Percentiles rank a stretch among this genome's conserved stretches.
phyloP scores from a whole-genome alignment of 495 filamentous ascomycete genomes.

The Penicillium manginii region DNA sequence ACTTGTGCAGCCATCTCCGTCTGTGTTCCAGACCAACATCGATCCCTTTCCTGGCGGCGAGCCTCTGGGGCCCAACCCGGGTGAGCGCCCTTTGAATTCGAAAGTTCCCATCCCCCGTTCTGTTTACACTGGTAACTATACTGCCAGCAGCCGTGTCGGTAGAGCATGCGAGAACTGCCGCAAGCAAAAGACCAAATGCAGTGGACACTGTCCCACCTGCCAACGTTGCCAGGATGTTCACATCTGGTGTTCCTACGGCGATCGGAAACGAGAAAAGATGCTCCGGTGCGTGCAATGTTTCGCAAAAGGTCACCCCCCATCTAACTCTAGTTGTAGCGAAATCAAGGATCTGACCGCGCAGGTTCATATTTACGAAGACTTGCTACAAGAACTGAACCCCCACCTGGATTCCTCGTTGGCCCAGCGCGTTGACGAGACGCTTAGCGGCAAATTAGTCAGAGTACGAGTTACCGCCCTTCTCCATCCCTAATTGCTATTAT shows the following conservation, averaged over 20 bases:
- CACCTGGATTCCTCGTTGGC: constrained; percentile 36
- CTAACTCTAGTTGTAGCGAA: constrained; percentile 36
- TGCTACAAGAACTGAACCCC: constrained; percentile 42
- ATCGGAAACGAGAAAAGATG: constrained; percentile 62
- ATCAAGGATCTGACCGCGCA: constrained; percentile 44
- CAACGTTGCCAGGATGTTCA: constrained; percentile 59
- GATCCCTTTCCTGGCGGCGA: constrained; percentile 25
- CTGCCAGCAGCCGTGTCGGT: constrained; percentile 45
- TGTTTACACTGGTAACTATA: constrained; percentile 28
- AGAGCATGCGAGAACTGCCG: constrained; percentile 75
- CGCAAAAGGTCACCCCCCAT: constrained; percentile 1
- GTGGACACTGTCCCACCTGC: constrained; percentile 59
- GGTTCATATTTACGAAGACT: constrained; percentile 36
- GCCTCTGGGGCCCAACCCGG: constrained; percentile 13
- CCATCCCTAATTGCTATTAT: too few species aligned
- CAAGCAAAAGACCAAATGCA: constrained; percentile 69
- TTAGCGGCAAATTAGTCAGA: constrained; percentile 26
- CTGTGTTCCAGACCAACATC: constrained; percentile 13
- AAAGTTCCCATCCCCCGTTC: constrained; percentile 47
- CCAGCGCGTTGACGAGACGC: constrained; percentile 39
- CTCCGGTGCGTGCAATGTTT: constrained; percentile 48
- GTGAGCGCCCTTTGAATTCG: constrained; percentile 27
- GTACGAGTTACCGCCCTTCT: constrained; percentile 13
- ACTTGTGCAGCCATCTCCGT: constrained; percentile 20
- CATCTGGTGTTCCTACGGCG: constrained; percentile 55